A percentile compares a stretch with the other conserved stretches of the same genome.
Conservation (phyloP, 192 early-diverging fungal genomes). For the Cetraspora pellucida region DNA sequence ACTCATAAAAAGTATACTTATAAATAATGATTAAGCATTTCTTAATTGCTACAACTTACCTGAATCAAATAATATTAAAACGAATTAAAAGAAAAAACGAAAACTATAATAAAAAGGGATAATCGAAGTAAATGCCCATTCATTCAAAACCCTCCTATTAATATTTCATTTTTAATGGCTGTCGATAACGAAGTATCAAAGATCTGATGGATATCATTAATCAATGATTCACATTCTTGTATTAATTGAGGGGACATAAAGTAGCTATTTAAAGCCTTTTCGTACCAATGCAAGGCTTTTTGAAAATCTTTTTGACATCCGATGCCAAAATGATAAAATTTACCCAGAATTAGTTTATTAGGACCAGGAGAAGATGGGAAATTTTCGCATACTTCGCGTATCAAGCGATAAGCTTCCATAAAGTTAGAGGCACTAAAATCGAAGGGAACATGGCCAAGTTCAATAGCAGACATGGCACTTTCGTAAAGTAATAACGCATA, state of each 20-base stretch:
- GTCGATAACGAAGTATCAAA: no score
- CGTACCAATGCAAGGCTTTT: constrained; percentile 23
- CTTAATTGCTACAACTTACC: no score
- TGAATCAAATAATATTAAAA: no score
- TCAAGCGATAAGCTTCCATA: neutral
- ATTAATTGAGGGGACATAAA: neutral
- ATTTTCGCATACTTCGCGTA: neutral
- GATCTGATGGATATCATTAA: neutral
- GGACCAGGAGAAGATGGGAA: neutral
- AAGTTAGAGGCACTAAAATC: neutral
- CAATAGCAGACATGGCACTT: neutral
- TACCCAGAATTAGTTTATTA: constrained; percentile 2
- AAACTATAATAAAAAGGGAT: no score
- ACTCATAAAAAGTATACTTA: no score
- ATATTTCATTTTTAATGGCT: no score
- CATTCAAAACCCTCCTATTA: no score
- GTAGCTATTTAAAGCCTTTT: neutral
- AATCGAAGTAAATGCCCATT: no score
- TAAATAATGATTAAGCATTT: no score
- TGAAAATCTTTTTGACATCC: constrained; percentile 6
- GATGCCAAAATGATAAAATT: constrained; percentile 12
- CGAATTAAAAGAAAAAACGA: no score
- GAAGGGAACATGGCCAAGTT: no score
- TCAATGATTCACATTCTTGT: constrained; percentile 11
- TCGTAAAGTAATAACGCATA: constrained; percentile 15